Percentiles rank a stretch among this genome's conserved stretches.
Evolutionary conservation across 2,329 filamentous ascomycete species (phyloP).

Genomic region (Trichoderma sp.): DNA sequence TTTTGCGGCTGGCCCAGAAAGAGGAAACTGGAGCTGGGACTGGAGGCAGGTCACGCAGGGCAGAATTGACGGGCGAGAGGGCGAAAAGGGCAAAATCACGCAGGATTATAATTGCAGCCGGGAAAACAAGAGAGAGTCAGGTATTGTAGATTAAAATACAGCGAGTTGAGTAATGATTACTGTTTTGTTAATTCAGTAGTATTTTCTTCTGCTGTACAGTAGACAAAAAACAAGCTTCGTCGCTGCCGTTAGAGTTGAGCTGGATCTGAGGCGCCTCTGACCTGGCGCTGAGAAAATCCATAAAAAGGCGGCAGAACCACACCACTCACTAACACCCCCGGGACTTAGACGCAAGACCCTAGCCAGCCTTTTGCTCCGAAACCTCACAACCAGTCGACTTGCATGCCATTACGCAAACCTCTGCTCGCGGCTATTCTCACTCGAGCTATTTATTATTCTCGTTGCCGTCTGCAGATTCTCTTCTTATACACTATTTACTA

Average conservation of each 20-base stretch:
- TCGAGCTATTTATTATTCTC: neutral
- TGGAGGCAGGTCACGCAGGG: neutral
- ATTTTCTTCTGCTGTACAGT: neutral
- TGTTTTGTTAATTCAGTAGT: neutral
- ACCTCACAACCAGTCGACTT: neutral
- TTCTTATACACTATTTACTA: neutral
- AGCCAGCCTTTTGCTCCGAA: constrained; percentile 17
- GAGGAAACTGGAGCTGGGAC: neutral
- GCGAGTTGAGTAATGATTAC: neutral
- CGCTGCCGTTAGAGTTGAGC: neutral
- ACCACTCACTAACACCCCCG: constrained; percentile 14
- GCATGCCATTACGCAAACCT: neutral
- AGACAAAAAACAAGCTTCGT: neutral
- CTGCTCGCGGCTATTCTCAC: neutral
- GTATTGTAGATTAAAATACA: too few relatives aligned
- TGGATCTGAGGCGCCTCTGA: neutral
- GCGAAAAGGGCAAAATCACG: neutral
- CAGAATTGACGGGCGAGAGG: neutral
- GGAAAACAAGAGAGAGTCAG: neutral
- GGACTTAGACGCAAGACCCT: constrained; percentile 14
- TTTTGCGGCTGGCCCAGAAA: neutral
- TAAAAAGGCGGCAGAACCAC: constrained; percentile 17
- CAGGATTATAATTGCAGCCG: neutral
- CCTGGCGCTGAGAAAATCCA: neutral
- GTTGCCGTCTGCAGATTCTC: neutral